A percentile compares a stretch with the other conserved stretches of the same genome.
phyloP scores from a whole-genome alignment of 176 grass and related monocot genomes.

The Bromus sterilis region DNA sequence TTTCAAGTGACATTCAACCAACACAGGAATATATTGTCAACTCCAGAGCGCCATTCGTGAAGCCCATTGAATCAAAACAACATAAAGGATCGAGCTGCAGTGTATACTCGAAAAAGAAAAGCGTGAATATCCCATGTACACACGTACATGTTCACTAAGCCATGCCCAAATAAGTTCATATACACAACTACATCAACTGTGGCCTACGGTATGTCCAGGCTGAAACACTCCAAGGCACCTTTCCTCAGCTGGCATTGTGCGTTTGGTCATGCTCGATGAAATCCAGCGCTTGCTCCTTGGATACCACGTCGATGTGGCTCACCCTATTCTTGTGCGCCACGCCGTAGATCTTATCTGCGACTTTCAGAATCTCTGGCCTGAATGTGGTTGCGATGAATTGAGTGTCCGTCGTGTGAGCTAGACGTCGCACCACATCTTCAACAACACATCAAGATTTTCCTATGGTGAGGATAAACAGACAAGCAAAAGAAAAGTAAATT shows the following conservation, averaged over 20 bases:
- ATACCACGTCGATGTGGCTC: constrained; percentile 65
- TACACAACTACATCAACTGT: constrained; percentile 14
- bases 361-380: constrained; percentile 68
- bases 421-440: constrained; percentile 72
- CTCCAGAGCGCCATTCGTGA: not conserved
- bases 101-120: not conserved
- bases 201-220: not conserved
- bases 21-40: not conserved
- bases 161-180: not conserved
- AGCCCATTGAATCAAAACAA: not conserved
- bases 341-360: constrained; percentile 84
- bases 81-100: not conserved
- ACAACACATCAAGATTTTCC: not conserved
- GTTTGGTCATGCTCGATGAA: constrained; percentile 92
- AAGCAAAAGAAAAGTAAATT: not conserved
- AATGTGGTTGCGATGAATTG: constrained; percentile 90
- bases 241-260: constrained; percentile 44
- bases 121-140: not conserved
- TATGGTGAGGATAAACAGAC: not conserved
- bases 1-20: not conserved
- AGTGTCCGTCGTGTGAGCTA: constrained; percentile 68
- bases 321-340: constrained; percentile 82
- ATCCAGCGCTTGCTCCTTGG: constrained; percentile 75
- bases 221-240: not conserved
- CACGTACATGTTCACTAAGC: not conserved